Evolutionary conservation across 108 stramenopile species (phyloP), one percentile per base, ranked within the genome.

Genomic region (Seminavis robusta): DNA sequence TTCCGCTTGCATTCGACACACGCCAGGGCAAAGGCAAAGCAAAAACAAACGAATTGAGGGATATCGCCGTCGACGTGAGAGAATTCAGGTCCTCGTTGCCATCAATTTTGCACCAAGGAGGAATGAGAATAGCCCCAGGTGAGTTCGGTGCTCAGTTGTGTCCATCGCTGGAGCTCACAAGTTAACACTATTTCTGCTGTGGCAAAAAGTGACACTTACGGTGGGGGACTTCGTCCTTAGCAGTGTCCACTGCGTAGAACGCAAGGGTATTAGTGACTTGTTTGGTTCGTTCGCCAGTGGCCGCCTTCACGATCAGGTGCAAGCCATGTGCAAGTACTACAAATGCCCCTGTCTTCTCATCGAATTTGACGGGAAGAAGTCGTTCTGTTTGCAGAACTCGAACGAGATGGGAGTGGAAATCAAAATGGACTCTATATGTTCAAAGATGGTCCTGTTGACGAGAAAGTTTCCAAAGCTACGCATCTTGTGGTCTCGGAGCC

Each of bases 161-260:
- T n/a, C n/a, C n/a, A n/a, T n/a, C n/a, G n/a, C n/a, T n/a, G n/a
- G n/a, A n/a, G n/a, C n/a, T n/a, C n/a, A n/a, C n/a, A n/a, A n/a
- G n/a, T n/a, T n/a, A n/a, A n/a, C n/a, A n/a, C n/a, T n/a, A n/a
- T n/a, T n/a, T n/a, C n/a, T n/a, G n/a, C n/a, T n/a, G n/a, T n/a
- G n/a, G n/a, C n/a, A n/a, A n/a, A n/a, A n/a, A n/a, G 79, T 86
- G 21, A 97, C 96, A 20, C 66, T 99, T 9, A 77, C 77, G 15
- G 94, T 99, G 4, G 97, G 98, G 4, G 98, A 99, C 69, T 99
- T 90, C 50, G 90, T 99, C 3, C 67, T 99, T 45, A 85, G 95
- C 53, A 97, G 94, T 52, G 94, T 97, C 15, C 85, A 98, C 40
- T 95, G 95, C 44, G 79, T 99, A 0, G 98, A 99, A 62, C 64